These are phyloP conservation scores for Dendrobium catenatum DNA, from an alignment of 106 monocot genomes.

Conservation along the genomic window DNA sequence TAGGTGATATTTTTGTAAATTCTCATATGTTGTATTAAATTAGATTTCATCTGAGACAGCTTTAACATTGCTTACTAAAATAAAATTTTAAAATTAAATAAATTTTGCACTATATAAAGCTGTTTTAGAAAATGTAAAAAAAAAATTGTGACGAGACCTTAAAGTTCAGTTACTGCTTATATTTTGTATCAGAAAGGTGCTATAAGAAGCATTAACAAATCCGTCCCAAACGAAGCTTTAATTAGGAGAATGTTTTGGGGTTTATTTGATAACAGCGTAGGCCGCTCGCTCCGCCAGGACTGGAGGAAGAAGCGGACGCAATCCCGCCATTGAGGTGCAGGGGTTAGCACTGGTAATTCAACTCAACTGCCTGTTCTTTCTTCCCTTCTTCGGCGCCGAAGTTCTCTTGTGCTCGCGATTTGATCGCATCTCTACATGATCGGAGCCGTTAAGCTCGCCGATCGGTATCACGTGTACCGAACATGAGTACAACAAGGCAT, in stretches of 20 bases:
- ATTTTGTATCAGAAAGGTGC: too few species aligned
- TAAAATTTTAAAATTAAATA: too few species aligned
- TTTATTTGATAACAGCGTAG: background rate
- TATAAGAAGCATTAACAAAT: too few species aligned
- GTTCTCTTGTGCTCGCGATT: background rate
- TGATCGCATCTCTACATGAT: background rate
- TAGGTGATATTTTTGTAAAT: too few species aligned
- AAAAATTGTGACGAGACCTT: too few species aligned
- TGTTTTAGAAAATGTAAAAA: too few species aligned
- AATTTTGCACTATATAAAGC: too few species aligned
- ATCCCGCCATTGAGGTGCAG: background rate
- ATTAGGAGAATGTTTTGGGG: background rate
- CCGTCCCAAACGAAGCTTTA: too few species aligned
- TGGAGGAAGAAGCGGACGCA: background rate
- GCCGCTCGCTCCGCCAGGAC: background rate
- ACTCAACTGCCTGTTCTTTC: background rate
- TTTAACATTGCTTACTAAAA: too few species aligned
- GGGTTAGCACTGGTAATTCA: background rate
- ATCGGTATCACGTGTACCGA: background rate
- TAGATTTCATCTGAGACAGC: too few species aligned
- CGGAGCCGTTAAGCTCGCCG: background rate
- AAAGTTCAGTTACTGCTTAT: too few species aligned
- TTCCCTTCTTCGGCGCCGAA: background rate
- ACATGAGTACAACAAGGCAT: slow-evolving; percentile 38
- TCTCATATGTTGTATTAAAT: too few species aligned